Conservation (phyloP, 495 filamentous ascomycete genomes). For the Penicillium chermesinum region DNA sequence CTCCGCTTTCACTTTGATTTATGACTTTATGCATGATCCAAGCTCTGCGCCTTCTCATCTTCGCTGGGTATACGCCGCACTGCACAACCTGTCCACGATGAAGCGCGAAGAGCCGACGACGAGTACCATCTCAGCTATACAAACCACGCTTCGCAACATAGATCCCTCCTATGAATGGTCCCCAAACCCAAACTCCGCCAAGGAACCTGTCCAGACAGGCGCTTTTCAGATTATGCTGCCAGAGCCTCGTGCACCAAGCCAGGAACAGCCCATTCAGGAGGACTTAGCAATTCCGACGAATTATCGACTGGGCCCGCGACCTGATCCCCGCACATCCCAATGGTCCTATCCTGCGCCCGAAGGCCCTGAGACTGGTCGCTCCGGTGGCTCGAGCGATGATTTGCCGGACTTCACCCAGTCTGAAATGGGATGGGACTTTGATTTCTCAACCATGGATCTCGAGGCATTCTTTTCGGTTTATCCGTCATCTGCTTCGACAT, state of each 20-base stretch:
- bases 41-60: conserved; percentile 29
- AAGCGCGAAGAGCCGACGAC: conserved; percentile 25
- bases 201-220: too few species aligned
- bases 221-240: too few species aligned
- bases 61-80: conserved; percentile 36
- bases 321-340: conserved; percentile 20
- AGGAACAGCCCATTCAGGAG: too few species aligned
- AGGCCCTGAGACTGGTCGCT: conserved; percentile 22
- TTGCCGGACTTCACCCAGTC: conserved; percentile 39
- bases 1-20: conserved; percentile 35
- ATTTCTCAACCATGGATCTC: conserved; percentile 44
- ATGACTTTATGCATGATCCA: conserved; percentile 36
- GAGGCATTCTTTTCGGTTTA: conserved; percentile 40
- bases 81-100: conserved; percentile 31
- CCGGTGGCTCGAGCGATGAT: conserved; percentile 29
- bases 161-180: conserved; percentile 34
- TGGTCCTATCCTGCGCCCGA: conserved; percentile 19
- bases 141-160: conserved; percentile 31
- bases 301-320: background rate
- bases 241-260: too few species aligned
- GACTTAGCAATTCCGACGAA: background rate
- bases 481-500: conserved; percentile 13
- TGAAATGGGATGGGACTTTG: conserved; percentile 44
- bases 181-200: background rate
- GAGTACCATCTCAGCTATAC: conserved; percentile 29